phyloP scores from a whole-genome alignment of 345 rosid species.

The Noccaea bulbosa region DNA sequence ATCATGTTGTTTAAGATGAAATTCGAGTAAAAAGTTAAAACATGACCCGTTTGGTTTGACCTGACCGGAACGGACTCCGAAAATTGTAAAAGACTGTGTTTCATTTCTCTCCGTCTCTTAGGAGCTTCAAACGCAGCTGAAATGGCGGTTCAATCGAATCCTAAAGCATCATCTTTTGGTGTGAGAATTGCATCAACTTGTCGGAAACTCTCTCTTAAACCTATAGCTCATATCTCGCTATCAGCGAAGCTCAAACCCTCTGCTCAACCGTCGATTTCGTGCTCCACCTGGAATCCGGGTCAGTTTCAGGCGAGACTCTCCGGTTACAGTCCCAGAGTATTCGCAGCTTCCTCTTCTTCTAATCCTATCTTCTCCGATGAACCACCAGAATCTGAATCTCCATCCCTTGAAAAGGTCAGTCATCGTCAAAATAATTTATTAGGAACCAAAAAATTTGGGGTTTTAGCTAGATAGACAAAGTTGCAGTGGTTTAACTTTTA shows the following conservation, averaged over 20 bases:
- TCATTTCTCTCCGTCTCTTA: background rate
- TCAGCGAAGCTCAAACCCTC: constrained; percentile 31
- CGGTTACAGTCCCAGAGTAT: constrained; percentile 37
- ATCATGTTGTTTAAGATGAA: background rate
- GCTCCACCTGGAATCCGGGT: constrained; percentile 20
- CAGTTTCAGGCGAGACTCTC: constrained; percentile 25
- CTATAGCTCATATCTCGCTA: constrained; percentile 34
- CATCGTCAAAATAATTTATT: constrained; percentile 2
- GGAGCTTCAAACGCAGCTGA: constrained; percentile 29
- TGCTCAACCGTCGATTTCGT: constrained; percentile 29
- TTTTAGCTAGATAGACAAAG: constrained; percentile 19
- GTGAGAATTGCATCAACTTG: constrained; percentile 33
- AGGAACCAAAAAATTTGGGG: too few species aligned
- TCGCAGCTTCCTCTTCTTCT: constrained; percentile 42
- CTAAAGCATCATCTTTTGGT: constrained; percentile 40
- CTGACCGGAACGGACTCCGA: constrained; percentile 16
- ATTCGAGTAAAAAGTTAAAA: too few species aligned
- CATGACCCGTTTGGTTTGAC: background rate
- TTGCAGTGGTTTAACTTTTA: constrained; percentile 6
- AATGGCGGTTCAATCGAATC: constrained; percentile 46
- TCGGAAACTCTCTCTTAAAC: constrained; percentile 36
- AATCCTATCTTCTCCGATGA: constrained; percentile 40
- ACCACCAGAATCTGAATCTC: constrained; percentile 23
- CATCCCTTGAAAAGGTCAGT: constrained; percentile 53
- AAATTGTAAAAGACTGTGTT: constrained; percentile 7